Evolutionary conservation across 495 filamentous ascomycete species (phyloP), one percentile per base, ranked within the genome.

Genomic region (Pyrenopolyporus hunteri): DNA sequence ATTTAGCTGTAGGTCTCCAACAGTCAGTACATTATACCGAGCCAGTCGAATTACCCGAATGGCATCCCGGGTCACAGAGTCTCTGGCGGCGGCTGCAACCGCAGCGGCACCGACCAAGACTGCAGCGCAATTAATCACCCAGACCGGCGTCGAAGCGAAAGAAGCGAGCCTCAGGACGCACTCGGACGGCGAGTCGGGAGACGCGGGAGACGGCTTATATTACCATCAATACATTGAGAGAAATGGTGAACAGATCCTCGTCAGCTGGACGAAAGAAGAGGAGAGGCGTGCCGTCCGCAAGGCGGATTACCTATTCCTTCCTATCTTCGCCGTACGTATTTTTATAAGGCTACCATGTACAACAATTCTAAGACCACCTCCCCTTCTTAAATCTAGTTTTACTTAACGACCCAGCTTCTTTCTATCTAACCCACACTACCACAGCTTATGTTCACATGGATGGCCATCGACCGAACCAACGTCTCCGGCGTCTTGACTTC

Each of bases 251-350:
- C 45, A 33, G 23, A 45, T 63, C 23, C 45, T 63, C 3, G 39
- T 63, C 11, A 63, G 51, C 45, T 63, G 59, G 59, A 57, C 51
- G 13, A 57, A 63, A 16, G 51, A 63, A 33, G 59, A 63, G 29
- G 49, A 61, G 28, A 48, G 19, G 26, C 49, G 57, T 3, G 57
- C 48, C 13, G 57, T 61, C n/a, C 57, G 57, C 9, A 61, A 61
- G 20, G 57, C 57, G 8, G 57, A 61, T 33, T 61, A 25, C 33
- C 20, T 61, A 25, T 54, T 61, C 36, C 57, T 61, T 25, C 57
- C 57, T 14, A 54, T 61, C 40, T 61, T 61, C 26, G 57, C 57
- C 10, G 57, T 61, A 61, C 22, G 49, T 42, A 55, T 33, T 9
- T n/a, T 4, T 19, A 36, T 20, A 6, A 8, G 11, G 1, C 14